Base-by-base conservation (phyloP, 169 alveolate genomes). In the Babesia caballi region DNA sequence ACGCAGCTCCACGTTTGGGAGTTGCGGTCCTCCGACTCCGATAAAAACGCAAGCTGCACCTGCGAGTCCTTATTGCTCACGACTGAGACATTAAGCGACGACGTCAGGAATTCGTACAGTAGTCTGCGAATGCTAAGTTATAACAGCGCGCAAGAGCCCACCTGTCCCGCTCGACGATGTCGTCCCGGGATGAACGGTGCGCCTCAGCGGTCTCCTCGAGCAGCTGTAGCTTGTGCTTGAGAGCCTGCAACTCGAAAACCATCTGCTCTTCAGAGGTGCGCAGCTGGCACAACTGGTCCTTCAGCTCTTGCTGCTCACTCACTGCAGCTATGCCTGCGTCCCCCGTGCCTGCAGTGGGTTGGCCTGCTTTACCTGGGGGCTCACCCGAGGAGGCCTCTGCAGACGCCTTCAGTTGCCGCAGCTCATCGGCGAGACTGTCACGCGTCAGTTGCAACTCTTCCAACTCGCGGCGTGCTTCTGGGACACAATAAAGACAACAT, bases 21-120 rank as follows among this genome's bases (percentile, higher is more conserved):
- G 27, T 27, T 65, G 21, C 69, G 46, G 25, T 63, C 66, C 73
- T 77, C 76, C 3, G 85, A 51, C 41, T 77, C 85, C 12, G 73
- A 59, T 21, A 67, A 40, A 15, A 66, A 23, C 15, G 80, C 82
- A 19, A 77, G 63, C 28, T 77, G 52, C 46, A 59, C 84, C 38
- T 65, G 52, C 14, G 46, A 30, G 27, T 53, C 84, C 19, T 60
- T 69, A 5, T 32, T 47, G 56, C 41, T 56, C 41, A 76, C 53
- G 8, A 76, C 57, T 11, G 85, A 25, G 44, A 67, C 47, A 27
- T 76, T 76, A 15, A 76, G 49, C 3, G 81, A 36, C 12, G 81
- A 53, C 21, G 78, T 36, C 38, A 76, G n/a, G 51, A 76, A 67
- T n/a, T 66, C 78, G 36, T 76, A 76, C 52, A 54, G 32, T 0